Evolutionary conservation across 108 stramenopile genomes (phyloP), one percentile per base, ranked within the genome.

Genomic region (Fistulifera pelliculosa): DNA sequence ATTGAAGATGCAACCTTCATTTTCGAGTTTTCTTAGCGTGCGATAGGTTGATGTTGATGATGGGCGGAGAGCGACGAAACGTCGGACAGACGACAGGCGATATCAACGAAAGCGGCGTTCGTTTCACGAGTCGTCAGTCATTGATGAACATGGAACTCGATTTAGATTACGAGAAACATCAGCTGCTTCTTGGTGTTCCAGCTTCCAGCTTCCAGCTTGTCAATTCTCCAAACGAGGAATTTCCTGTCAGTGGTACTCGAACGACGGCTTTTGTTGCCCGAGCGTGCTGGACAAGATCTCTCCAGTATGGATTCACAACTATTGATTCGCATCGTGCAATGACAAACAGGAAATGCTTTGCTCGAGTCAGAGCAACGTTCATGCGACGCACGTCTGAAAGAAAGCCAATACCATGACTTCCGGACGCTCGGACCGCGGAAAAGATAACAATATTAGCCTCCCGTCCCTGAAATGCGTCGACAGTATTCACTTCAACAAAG

Each of bases 361-460:
- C 96, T n/a, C 99, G 81, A 13, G 99, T 99, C 63, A 99, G 68
- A 17, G 96, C 97, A 1, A 99, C 99, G 59, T 99, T 99, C 85
- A 99, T 94, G 17, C 99, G 82, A 42, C 97, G 68, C 1, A 94
- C 95, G 71, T 99, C 99, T 49, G 79, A 77, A 21, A 99, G 71
- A 71, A 99, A 99, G 1, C 99, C 99, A 61, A 99, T 79, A 31
- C 95, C 83, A 27, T 79, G 80, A 54, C 84, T 88, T 4, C 88
- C 93, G 24, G 87, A 77, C 16, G 92, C 93, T 58, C 86, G 75
- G 15, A 96, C 95, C 27, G 85, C 81, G 25, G 91, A 93, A 57
- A 98, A 81, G 23, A 98, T 92, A 17, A 98, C 85, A 49, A 96
- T 84, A 38, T 93, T 88, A 10, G 81, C 84, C 65, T 98, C 97